A percentile compares a stretch with the other conserved stretches of the same genome.
Conservation (phyloP, 176 grass and related monocot species). For the Triticum urartu region DNA sequence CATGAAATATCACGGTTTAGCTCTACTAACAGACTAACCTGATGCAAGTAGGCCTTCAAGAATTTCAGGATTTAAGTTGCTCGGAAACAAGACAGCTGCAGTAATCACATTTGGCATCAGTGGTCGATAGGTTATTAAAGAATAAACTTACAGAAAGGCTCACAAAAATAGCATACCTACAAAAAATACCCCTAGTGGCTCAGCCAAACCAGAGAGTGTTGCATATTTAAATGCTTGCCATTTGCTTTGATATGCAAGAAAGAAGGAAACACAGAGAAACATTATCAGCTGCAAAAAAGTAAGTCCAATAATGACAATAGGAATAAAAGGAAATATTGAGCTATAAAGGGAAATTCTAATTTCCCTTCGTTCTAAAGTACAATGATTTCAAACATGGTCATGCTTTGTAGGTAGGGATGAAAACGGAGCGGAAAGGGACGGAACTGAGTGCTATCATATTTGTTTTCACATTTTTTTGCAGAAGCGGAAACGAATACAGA, state of each 20-base stretch:
- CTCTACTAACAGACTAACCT: constrained; percentile 51
- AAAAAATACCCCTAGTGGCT: constrained; percentile 76
- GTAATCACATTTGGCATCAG: constrained; percentile 8
- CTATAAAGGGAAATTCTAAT: constrained; percentile 15
- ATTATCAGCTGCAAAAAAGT: not conserved
- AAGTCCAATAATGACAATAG: not conserved
- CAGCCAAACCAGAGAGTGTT: constrained; percentile 74
- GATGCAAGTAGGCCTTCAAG: constrained; percentile 95
- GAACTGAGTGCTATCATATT: too few species aligned
- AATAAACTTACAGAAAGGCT: not conserved
- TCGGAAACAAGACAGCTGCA: constrained; percentile 86
- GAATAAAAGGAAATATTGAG: not conserved
- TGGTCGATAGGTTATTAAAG: not conserved
- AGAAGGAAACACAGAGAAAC: not conserved
- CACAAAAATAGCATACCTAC: constrained; percentile 64
- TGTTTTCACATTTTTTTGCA: too few species aligned
- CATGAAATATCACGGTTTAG: not conserved
- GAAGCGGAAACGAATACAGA: too few species aligned
- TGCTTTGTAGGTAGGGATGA: not conserved
- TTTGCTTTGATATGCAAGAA: constrained; percentile 64
- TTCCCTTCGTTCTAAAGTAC: not conserved
- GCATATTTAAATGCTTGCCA: constrained; percentile 77
- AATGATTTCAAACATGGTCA: not conserved
- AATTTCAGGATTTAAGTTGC: constrained; percentile 81
- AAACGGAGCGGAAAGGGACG: too few species aligned